Evolutionary conservation across 2,329 filamentous ascomycete genomes (phyloP).

Genomic region (Fusarium sambucinum): DNA sequence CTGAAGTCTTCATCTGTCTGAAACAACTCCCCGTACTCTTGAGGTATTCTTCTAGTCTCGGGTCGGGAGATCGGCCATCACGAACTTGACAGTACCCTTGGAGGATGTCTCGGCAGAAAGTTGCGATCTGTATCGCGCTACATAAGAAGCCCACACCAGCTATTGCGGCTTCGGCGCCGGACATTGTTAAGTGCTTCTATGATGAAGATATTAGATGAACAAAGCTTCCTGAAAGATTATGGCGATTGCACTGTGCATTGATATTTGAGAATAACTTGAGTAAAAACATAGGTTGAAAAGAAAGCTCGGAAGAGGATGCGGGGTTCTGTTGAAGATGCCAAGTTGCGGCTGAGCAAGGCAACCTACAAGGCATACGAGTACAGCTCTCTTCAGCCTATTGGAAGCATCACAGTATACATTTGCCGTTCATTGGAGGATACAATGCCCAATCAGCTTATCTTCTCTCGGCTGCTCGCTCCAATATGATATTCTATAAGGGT

Average conservation of each 20-base stretch:
- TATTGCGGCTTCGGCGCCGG: not conserved
- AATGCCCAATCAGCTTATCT: too few species aligned
- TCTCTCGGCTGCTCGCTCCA: too few species aligned
- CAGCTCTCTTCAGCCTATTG: too few species aligned
- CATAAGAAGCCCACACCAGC: not conserved
- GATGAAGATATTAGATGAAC: too few species aligned
- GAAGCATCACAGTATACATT: too few species aligned
- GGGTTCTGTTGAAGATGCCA: not conserved
- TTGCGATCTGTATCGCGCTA: not conserved
- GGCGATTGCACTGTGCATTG: not conserved
- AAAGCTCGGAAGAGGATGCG: not conserved
- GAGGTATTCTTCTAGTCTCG: not conserved
- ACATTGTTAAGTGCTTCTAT: not conserved
- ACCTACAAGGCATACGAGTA: too few species aligned
- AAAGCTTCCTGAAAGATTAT: too few species aligned
- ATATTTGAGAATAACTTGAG: not conserved
- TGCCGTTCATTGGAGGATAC: too few species aligned
- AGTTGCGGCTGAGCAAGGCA: too few species aligned
- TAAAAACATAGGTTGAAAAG: not conserved
- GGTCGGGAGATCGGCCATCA: not conserved
- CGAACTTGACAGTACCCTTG: not conserved
- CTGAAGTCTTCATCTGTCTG: not conserved
- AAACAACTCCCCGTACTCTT: not conserved
- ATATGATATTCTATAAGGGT: too few species aligned
- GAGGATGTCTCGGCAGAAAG: not conserved